Evolutionary conservation across 306 rosid species (phyloP), one percentile per base, ranked within the genome.

Genomic region (Senna siamea): DNA sequence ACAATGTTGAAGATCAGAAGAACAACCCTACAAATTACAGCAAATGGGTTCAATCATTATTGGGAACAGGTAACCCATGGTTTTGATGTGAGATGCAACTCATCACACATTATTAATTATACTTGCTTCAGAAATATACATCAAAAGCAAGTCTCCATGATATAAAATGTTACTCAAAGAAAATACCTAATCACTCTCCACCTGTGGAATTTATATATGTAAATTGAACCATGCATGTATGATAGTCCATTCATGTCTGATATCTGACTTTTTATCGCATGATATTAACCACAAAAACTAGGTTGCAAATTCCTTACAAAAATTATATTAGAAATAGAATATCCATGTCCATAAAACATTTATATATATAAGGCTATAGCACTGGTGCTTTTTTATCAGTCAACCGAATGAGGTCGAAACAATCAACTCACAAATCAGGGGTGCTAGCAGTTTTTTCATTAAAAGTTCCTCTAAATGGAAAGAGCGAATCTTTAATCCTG

Each of bases 401-500:
- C 11, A 57, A 58, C 18, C 18, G 66, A 19, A 59, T 52, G 58
- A 48, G 41, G 37, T 11, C 55, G 37, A 76, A 13, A 30, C 55
- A 75, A 19, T 74, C 41, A 64, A 80, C 96, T 80, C 78, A 92
- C 96, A 91, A 77, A 83, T 91, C 96, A 59, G 91, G 97, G 81
- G 64, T 79, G 79, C 26, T 75, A 2, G 92, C 78, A 66, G 91
- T 89, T 82, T 86, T 91, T 68, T 91, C 97, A 40, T 79, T 91
- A 56, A 91, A 91, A 72, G 84, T 73, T 84, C 96, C 97, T 23
- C 81, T 85, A 74, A 89, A 89, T 72, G 96, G 97, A 76, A 74
- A 81, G 71, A 91, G 90, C 0, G 97, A 88, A 51, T 91, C 81
- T 70, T 87, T 91, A 74, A 91, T 83, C 76, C 97, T 87, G 55